Evolutionary conservation across 805 yeast genomes (phyloP).

Genomic region (Spathaspora girioi): DNA sequence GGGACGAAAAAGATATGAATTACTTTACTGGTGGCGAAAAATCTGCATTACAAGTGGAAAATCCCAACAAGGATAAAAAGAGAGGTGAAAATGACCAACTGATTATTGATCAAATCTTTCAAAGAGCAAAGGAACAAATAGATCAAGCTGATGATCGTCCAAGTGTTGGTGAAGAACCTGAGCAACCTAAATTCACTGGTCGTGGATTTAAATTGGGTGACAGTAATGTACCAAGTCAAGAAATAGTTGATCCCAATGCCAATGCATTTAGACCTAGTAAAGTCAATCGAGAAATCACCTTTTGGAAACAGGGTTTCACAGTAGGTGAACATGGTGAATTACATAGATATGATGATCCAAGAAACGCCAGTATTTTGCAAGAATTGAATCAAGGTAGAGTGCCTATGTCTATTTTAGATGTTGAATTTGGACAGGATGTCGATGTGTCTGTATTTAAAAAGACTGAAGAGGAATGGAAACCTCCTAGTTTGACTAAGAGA

Average conservation of each 20-base stretch:
- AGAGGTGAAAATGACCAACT: constrained; percentile 27
- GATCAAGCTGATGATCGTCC: constrained; percentile 33
- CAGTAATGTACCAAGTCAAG: constrained; percentile 34
- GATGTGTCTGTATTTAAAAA: constrained; percentile 83
- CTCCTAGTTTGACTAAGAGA: constrained; percentile 51
- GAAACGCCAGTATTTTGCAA: constrained; percentile 70
- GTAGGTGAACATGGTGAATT: constrained; percentile 83
- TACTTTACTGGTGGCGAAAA: constrained; percentile 72
- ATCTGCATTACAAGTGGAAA: constrained; percentile 75
- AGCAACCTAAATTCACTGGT: constrained; percentile 39
- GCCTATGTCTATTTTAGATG: constrained; percentile 78
- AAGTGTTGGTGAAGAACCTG: constrained; percentile 22
- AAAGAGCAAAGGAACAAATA: constrained; percentile 52
- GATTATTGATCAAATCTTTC: constrained; percentile 65
- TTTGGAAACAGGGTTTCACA: constrained; percentile 96
- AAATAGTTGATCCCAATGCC: constrained; percentile 30
- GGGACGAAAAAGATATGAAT: constrained; percentile 48
- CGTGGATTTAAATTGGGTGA: constrained; percentile 54
- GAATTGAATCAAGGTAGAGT: constrained; percentile 89
- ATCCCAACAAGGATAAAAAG: constrained; percentile 49
- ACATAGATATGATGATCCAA: constrained; percentile 87
- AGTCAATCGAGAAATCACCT: constrained; percentile 79
- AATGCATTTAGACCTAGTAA: constrained; percentile 66
- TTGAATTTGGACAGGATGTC: constrained; percentile 87
- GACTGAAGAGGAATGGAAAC: constrained; percentile 72